A percentile compares a stretch with the other conserved stretches of the same genome.
Conservation (phyloP, 2,329 filamentous ascomycete species). For the Aspergillus brunneoviolaceus region DNA sequence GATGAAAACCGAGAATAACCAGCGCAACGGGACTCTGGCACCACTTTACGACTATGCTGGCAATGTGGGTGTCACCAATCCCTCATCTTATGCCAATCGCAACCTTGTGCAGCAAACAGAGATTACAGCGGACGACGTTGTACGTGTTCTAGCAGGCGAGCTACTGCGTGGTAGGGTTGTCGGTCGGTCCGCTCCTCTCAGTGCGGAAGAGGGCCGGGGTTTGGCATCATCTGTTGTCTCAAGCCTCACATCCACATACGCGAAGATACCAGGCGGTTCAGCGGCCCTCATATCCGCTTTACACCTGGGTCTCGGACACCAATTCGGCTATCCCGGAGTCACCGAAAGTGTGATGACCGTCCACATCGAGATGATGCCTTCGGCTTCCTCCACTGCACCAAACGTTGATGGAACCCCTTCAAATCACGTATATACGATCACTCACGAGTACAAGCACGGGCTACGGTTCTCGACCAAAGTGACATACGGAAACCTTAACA, state of each 20-base stretch:
- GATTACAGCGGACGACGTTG: constrained; percentile 34
- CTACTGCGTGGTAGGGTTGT: constrained; percentile 31
- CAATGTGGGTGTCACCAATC: constrained; percentile 5
- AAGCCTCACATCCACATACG: constrained; percentile 31
- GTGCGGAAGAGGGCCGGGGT: constrained; percentile 30
- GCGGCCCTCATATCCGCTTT: constrained; percentile 32
- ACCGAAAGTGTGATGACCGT: constrained; percentile 28
- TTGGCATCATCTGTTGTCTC: constrained; percentile 34
- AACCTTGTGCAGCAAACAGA: constrained; percentile 7
- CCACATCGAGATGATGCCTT: constrained; percentile 19
- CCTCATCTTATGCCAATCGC: constrained; percentile 11
- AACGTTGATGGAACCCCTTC: constrained; percentile 11
- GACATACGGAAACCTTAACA: constrained; percentile 21
- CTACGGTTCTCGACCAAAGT: constrained; percentile 28
- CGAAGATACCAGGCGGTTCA: constrained; percentile 24
- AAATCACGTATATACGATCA: constrained; percentile 24
- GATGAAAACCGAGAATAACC: constrained; percentile 16
- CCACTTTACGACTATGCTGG: constrained; percentile 4
- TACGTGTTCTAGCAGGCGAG: constrained; percentile 32
- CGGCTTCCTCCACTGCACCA: constrained; percentile 1
- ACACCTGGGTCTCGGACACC: constrained; percentile 38
- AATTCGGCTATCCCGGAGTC: constrained; percentile 31
- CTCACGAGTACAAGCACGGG: constrained; percentile 28
- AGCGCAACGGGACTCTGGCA: constrained; percentile 17
- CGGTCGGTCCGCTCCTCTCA: constrained; percentile 30